A percentile compares a stretch with the other conserved stretches of the same genome.
Conservation (phyloP, 192 early-diverging fungal genomes). For the Mortierella hygrophila region DNA sequence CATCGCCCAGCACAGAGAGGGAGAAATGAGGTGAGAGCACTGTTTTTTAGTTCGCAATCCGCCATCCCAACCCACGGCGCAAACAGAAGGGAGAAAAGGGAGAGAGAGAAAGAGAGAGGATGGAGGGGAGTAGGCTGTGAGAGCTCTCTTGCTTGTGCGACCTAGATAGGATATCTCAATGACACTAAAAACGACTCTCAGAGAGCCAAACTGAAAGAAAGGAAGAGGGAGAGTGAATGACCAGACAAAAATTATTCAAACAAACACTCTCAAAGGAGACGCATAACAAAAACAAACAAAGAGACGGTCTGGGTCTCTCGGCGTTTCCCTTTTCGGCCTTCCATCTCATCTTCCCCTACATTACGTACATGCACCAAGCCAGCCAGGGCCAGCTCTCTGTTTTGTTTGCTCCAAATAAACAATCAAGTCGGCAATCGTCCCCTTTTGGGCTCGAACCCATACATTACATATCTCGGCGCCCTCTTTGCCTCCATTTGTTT, state of each 20-base stretch:
- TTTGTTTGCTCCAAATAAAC: background rate
- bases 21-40: background rate
- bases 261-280: background rate
- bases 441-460: background rate
- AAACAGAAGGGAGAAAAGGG: background rate
- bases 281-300: background rate
- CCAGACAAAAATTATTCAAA: background rate
- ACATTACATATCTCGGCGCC: background rate
- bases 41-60: background rate
- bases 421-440: background rate
- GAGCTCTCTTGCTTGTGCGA: conserved; percentile 19
- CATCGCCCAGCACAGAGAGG: too few relatives aligned
- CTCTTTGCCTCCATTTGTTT: background rate
- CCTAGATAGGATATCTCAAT: conserved; percentile 42
- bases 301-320: background rate
- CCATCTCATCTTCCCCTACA: background rate
- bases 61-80: background rate
- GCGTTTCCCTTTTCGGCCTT: background rate
- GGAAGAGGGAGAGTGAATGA: background rate
- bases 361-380: background rate
- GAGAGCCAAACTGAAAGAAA: too few relatives aligned
- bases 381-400: background rate
- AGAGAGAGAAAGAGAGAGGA: background rate
- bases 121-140: background rate
- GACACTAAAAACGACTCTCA: background rate